Evolutionary conservation across 108 stramenopile genomes (phyloP).

Genomic region (Seminavis robusta): DNA sequence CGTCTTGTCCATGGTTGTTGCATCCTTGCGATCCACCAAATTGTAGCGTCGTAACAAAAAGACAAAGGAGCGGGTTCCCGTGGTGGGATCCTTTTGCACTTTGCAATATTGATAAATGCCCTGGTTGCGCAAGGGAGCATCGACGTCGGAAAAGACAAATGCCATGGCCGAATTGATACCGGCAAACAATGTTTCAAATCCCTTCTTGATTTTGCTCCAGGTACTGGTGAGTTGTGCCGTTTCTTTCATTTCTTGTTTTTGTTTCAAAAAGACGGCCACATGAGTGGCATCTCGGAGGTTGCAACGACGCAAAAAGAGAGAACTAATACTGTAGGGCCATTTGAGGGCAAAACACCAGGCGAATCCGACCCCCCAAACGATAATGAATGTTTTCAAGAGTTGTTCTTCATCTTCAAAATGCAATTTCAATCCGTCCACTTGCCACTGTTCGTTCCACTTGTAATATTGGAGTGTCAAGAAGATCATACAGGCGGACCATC

Average conservation of each 20-base stretch:
- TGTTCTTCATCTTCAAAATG: slow-evolving; percentile 46
- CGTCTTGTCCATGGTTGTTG: too few species aligned
- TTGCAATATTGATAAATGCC: slow-evolving; percentile 19
- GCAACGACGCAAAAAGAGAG: slow-evolving; percentile 48
- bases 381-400: slow-evolving; percentile 47
- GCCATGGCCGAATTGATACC: slow-evolving; percentile 17
- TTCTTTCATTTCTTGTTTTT: not conserved
- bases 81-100: slow-evolving; percentile 20
- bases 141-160: slow-evolving; percentile 20
- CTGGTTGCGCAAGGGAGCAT: not conserved
- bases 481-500: slow-evolving; percentile 2
- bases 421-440: slow-evolving; percentile 21
- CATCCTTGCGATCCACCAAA: slow-evolving; percentile 18
- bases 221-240: not conserved
- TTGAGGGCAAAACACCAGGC: slow-evolving; percentile 3
- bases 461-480: slow-evolving; percentile 1
- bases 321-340: slow-evolving; percentile 24
- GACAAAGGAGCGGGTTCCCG: slow-evolving; percentile 38
- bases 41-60: slow-evolving; percentile 44
- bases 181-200: slow-evolving; percentile 9
- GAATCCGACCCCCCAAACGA: slow-evolving; percentile 37
- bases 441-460: not conserved
- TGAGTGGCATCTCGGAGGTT: slow-evolving; percentile 32
- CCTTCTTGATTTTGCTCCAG: slow-evolving; percentile 12
- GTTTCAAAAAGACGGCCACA: slow-evolving; percentile 43